Base-by-base conservation (phyloP, 108 stramenopile species). In the Nitzschia sp. region DNA sequence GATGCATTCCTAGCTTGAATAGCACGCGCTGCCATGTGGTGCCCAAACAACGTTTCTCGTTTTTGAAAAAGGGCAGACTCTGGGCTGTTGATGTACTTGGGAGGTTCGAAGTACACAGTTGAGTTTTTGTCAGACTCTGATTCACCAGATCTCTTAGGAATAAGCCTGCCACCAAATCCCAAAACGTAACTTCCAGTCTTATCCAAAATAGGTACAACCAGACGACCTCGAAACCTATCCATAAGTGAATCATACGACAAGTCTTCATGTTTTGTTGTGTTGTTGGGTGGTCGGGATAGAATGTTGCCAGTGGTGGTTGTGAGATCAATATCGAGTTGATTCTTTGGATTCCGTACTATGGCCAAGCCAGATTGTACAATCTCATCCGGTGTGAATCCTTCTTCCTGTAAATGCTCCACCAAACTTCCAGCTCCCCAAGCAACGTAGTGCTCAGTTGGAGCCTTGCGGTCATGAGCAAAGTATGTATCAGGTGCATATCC, bases 21-120 rank as follows among this genome's bases (percentile, higher is more conserved):
- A 34, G 69, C 48, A 26, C 53, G 46, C 41, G 57, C 69, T 8
- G 94, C 93, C 44, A 75, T 74, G 53, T 91, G 76, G 40, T 76
- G 62, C 54, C 94, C 95, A 70, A 94, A 97, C 7, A 97, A 78
- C 22, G 82, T 64, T 38, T 80, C 65, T 52, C 84, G 83, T 62
- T 97, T 97, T 25, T 76, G 70, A 81, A 97, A 97, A 10, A 96
- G 77, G 6, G 70, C 55, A 10, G 95, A 82, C 69, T 91, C 93
- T 0, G 97, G 97, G 39, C 91, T 93, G 65, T 97, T 97, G 24
- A 97, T 67, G 62, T 97, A 97, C 73, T 97, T 97, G 19, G 68
- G 66, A 26, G 80, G 64, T 12, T 73, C 70, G 41, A 61, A 63
- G 38, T 74, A 63, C 7, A 67, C 40, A 6, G 29, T 17, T 1